A percentile compares a stretch with the other conserved stretches of the same genome.
These are phyloP conservation scores for Orbilia brochopaga DNA, from an alignment of 2,329 filamentous ascomycete species.

Conservation along the genomic window DNA sequence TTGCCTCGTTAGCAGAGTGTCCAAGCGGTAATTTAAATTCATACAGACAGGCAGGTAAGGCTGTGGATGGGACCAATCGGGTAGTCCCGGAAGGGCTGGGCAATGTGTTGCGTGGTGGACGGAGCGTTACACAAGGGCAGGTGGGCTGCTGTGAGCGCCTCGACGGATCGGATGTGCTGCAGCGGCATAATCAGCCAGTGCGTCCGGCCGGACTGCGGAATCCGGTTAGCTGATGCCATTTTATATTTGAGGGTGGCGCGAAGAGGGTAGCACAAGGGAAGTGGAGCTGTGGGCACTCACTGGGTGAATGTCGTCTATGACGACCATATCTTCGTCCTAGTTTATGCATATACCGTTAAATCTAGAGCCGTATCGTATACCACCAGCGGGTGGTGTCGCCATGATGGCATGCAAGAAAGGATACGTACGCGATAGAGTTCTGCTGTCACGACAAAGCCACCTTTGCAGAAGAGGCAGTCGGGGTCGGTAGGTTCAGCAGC, in stretches of 20 bases:
- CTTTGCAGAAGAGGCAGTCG: conserved; percentile 41
- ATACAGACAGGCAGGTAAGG: not conserved
- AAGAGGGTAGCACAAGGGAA: too few relatives aligned
- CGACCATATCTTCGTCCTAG: conserved; percentile 39
- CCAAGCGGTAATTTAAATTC: too few relatives aligned
- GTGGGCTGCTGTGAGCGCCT: conserved; percentile 32
- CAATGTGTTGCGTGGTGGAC: conserved; percentile 38
- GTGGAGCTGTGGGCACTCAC: conserved; percentile 16
- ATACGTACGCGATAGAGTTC: conserved; percentile 33
- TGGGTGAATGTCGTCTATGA: conserved; percentile 36
- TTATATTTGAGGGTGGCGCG: too few relatives aligned
- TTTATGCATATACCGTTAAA: too few relatives aligned
- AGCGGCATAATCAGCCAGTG: conserved; percentile 48
- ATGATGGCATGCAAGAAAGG: not conserved
- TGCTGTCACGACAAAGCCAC: conserved; percentile 37
- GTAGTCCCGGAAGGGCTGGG: not conserved
- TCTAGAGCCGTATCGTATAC: too few relatives aligned
- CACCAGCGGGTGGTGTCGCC: not conserved
- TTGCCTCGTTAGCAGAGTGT: not conserved
- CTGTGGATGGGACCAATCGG: not conserved
- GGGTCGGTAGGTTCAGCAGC: not conserved
- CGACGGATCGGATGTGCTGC: conserved; percentile 38
- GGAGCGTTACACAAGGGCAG: conserved; percentile 43
- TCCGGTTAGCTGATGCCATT: not conserved
- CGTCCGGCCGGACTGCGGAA: conserved; percentile 35